Evolutionary conservation across 352 stramenopile genomes (phyloP).

Genomic region (Globisporangium paroecandrum): DNA sequence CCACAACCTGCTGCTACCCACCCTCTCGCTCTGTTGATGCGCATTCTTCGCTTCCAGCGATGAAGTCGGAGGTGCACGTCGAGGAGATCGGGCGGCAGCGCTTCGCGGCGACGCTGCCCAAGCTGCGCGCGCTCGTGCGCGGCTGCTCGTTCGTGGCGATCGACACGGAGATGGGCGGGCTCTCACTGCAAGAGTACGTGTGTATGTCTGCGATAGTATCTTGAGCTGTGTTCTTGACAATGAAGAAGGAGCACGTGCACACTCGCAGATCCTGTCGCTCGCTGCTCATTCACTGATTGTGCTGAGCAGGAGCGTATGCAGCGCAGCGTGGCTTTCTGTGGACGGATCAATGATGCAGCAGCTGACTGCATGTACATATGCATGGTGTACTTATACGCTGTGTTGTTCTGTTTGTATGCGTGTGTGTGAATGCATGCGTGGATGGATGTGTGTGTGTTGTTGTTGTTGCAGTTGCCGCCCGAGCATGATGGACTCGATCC

Average conservation of each 20-base stretch:
- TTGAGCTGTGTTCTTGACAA: background rate
- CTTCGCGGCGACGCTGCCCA: constrained; percentile 23
- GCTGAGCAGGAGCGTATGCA: background rate
- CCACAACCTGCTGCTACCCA: background rate
- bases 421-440: background rate
- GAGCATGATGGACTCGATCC: constrained; percentile 72
- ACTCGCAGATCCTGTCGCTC: background rate
- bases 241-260: background rate
- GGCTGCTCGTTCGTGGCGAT: constrained; percentile 65
- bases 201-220: background rate
- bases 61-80: constrained; percentile 21
- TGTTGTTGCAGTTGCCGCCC: constrained; percentile 29
- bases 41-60: constrained; percentile 9
- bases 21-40: constrained; percentile 51
- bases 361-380: background rate
- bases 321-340: background rate
- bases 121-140: constrained; percentile 28
- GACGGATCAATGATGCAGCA: background rate
- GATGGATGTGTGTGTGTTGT: background rate
- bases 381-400: background rate
- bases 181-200: constrained; percentile 66
- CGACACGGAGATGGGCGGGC: constrained; percentile 72
- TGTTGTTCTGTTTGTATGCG: background rate
- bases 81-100: constrained; percentile 21
- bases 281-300: background rate